phyloP scores from a whole-genome alignment of 441 rosid species.

The Jatropha podagrica region DNA sequence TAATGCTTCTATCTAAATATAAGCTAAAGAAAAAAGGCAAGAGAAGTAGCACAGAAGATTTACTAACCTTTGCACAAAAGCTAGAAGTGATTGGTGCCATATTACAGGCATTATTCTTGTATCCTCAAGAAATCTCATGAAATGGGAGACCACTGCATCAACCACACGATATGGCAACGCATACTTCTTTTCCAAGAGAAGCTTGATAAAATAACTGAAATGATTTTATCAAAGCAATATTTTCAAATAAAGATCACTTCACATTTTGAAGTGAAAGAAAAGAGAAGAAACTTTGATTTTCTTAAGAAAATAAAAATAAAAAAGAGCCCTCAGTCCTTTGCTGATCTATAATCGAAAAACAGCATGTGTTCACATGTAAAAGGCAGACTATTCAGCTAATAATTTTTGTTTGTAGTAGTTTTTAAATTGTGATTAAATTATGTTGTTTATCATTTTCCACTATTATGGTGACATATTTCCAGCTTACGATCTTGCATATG shows the following conservation, averaged over 20 bases:
- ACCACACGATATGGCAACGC: slow-evolving; percentile 82
- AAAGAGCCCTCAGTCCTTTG: not conserved
- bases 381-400: not conserved
- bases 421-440: not conserved
- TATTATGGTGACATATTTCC: not conserved
- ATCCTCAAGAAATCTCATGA: slow-evolving; percentile 73
- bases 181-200: slow-evolving; percentile 87
- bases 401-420: not conserved
- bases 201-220: slow-evolving; percentile 85
- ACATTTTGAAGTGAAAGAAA: not conserved
- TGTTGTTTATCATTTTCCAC: too few species aligned
- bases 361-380: not conserved
- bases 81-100: slow-evolving; percentile 93
- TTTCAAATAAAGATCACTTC: not conserved
- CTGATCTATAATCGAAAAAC: not conserved
- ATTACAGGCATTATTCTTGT: slow-evolving; percentile 87
- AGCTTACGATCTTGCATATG: not conserved
- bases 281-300: not conserved
- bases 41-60: slow-evolving; percentile 1
- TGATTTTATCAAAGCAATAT: slow-evolving; percentile 2
- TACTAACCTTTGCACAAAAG: slow-evolving; percentile 80
- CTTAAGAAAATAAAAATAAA: not conserved
- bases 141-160: slow-evolving; percentile 75
- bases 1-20: not conserved
- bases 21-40: not conserved